Base-by-base conservation (phyloP, 164 flowering plant species). In the Vitis rotundifolia region DNA sequence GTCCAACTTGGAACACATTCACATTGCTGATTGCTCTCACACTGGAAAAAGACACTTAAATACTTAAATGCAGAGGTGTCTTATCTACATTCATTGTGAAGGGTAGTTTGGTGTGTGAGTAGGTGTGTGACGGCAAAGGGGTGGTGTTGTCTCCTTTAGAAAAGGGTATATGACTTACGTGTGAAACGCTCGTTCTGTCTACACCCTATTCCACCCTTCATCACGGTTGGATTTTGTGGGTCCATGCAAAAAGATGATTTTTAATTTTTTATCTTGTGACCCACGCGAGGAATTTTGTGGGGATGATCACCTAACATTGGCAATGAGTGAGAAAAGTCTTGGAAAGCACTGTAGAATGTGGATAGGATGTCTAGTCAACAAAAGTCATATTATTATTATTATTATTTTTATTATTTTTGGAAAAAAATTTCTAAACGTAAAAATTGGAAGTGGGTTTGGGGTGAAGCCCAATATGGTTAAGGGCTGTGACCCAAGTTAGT, bases 51-150 rank as follows among this genome's bases (percentile, higher is more conserved):
- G 64, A 31, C 64, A 61, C 49, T 5, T 14, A 29, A 6, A 3
- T 37, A 37, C 44, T 37, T 37, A 37, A 5, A 37, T 37, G 44
- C 19, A 61, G 18, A 31, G 16, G 37, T 11, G 48, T 61, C 64
- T 15, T 13, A 15, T 61, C 50, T 37, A 12, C 15, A 16, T 26
- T 59, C 13, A 59, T 19, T 58, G 18, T n/a, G 49, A 52, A 22
- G 16, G 63, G 62, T 16, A 71, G 68, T 61, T 75, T 19, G 71
- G 74, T 75, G 50, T 5, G 48, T 55, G 50, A 74, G 77, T 75
- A 71, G 74, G 67, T 75, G 62, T 31, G 52, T 48, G 71, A 4
- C 68, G 78, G 71, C 74, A 75, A 70, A 47, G 18, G 49, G 8
- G 48, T 16, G 67, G 57, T 48, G 28, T 11, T 64, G 74, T 64